These are phyloP conservation scores for Mycena filopes DNA, from an alignment of 768 basidiomycete species.

Conservation along the genomic window DNA sequence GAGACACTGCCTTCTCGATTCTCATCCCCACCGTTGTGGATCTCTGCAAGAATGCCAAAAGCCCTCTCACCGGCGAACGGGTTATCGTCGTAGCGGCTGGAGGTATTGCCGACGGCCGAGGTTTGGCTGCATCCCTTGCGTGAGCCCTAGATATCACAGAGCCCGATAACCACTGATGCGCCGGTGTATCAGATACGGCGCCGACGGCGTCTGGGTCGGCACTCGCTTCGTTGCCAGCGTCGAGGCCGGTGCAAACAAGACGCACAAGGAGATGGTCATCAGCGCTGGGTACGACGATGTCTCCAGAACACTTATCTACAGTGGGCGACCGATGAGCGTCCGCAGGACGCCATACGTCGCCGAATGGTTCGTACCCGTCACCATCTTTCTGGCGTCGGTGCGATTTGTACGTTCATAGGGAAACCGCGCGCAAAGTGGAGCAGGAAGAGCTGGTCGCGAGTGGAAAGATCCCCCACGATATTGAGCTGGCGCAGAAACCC, in stretches of 20 bases:
- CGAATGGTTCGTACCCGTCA: conserved; percentile 62
- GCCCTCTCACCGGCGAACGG: conserved; percentile 82
- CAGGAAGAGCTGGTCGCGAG: conserved; percentile 65
- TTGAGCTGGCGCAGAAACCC: conserved; percentile 75
- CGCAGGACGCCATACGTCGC: conserved; percentile 81
- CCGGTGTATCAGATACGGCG: conserved; percentile 68
- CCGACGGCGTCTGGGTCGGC: conserved; percentile 88
- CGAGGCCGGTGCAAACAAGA: conserved; percentile 82
- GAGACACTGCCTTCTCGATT: conserved; percentile 83
- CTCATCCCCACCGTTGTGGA: conserved; percentile 88
- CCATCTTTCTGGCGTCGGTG: background rate
- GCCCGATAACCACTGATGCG: background rate
- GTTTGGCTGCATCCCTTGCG: conserved; percentile 80
- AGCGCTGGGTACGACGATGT: conserved; percentile 82
- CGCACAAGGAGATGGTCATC: conserved; percentile 75
- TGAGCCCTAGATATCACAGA: conserved; percentile 41
- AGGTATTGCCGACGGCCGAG: conserved; percentile 85
- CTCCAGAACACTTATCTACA: conserved; percentile 76
- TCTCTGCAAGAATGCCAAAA: conserved; percentile 72
- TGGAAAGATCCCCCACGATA: conserved; percentile 81
- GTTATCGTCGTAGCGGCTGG: conserved; percentile 86
- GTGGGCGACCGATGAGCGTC: conserved; percentile 86
- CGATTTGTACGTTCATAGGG: conserved; percentile 53
- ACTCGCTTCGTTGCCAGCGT: conserved; percentile 87
- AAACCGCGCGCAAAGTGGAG: conserved; percentile 68